phyloP scores from a whole-genome alignment of 2,329 filamentous ascomycete species.

The Epichloe festucae region DNA sequence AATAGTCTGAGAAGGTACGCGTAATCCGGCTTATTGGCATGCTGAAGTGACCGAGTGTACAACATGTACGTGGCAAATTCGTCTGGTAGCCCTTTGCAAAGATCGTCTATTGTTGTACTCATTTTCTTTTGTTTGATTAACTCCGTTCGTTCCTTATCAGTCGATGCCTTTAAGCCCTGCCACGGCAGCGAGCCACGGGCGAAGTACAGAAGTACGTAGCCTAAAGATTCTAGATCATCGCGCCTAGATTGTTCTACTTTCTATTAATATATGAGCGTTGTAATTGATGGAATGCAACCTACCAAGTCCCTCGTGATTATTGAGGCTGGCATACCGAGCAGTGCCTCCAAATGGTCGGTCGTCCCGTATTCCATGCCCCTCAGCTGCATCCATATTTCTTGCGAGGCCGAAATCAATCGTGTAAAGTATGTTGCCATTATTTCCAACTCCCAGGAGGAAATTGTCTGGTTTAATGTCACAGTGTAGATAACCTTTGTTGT shows the following conservation, averaged over 20 bases:
- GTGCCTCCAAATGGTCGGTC: not conserved
- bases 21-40: constrained; percentile 47
- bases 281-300: not conserved
- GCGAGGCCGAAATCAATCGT: constrained; percentile 97
- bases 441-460: constrained; percentile 97
- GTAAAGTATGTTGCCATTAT: constrained; percentile 97
- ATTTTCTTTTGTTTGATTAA: constrained; percentile 11
- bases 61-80: constrained; percentile 67
- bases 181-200: not conserved
- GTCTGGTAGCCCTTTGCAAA: constrained; percentile 62
- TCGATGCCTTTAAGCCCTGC: not conserved
- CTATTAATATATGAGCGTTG: not conserved
- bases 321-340: constrained; percentile 1
- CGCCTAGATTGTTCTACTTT: not conserved
- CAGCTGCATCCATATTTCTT: constrained; percentile 4
- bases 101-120: constrained; percentile 53
- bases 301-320: not conserved
- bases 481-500: constrained; percentile 98
- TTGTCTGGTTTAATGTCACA: constrained; percentile 99
- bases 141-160: constrained; percentile 50
- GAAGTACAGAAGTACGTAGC: constrained; percentile 2
- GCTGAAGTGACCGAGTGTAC: constrained; percentile 56
- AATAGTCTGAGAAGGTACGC: constrained; percentile 66
- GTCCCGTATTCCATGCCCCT: not conserved
- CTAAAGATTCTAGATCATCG: constrained; percentile 3